Evolutionary conservation across 140 eudicot genomes (phyloP), one percentile per base, ranked within the genome.

Genomic region (Stevia rebaudiana): DNA sequence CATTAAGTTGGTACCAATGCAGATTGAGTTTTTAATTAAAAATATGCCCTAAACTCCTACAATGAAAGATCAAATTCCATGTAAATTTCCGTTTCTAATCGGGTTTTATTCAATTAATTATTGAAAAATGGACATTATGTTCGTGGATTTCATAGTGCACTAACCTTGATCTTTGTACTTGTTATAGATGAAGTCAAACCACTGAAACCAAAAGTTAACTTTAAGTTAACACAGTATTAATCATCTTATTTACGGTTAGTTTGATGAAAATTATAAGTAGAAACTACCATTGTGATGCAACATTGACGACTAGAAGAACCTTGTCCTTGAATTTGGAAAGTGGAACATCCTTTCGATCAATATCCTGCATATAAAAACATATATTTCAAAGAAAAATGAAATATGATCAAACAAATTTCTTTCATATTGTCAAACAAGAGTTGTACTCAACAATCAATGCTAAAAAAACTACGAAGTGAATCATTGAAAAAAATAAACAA

Each of bases 161-260:
- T 71, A 44, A 86, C 97, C 97, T 84, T 86, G 94, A 74, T 89
- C 61, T 80, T 82, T 90, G 82, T 90, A 90, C 77, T 90, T 90
- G 72, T 72, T 94, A 57, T 90, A 86, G 50, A 86, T 62, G 87
- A 49, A 11, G 97, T 90, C 79, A 90, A 76, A 35, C 94, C 97
- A 69, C 97, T 90, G 74, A 43, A 43, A 79, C 63, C 63, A 58
- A 72, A 53, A 65, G 68, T 51, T 28, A 75, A 44, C 44, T 59
- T 23, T 21, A 13, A 74, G 76, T 80, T 47, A 81, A 63, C 11
- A 59, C 2, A 12, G 22, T 33, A 48, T 16, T 37, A 33, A 39
- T 65, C 78, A 6, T 7, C 31, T 6, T 30, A 22, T 7, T 40
- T 36, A 28, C 35, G 30, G 8, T 33, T 61, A 58, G 28, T 16